Evolutionary conservation across 495 filamentous ascomycete genomes (phyloP).

Genomic region (Xylaria flabelliformis): DNA sequence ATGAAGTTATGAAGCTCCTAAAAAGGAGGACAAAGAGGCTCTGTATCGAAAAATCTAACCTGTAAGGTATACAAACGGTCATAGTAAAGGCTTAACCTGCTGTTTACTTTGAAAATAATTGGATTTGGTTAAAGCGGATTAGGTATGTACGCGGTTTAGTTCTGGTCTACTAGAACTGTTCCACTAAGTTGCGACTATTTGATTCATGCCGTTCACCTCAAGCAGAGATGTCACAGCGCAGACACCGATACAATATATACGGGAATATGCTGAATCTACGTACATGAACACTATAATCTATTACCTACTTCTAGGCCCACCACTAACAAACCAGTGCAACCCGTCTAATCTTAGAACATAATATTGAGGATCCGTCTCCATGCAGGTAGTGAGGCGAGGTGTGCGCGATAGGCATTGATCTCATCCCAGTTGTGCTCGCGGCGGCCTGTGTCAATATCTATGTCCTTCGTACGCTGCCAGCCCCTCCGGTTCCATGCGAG

Average conservation of each 20-base stretch:
- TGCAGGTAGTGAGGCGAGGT: slow-evolving; percentile 54
- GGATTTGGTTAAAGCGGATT: neutral
- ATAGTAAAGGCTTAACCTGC: neutral
- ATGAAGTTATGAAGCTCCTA: neutral
- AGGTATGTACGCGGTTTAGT: neutral
- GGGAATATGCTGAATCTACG: neutral
- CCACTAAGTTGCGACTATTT: neutral
- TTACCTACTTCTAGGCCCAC: neutral
- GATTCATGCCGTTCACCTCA: neutral
- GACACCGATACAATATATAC: neutral
- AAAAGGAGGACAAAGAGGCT: neutral
- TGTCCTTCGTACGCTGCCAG: slow-evolving; percentile 60
- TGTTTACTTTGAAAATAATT: neutral
- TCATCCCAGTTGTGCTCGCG: slow-evolving; percentile 63
- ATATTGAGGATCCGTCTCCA: slow-evolving; percentile 56
- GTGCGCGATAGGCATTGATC: slow-evolving; percentile 54
- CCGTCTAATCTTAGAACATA: slow-evolving; percentile 50
- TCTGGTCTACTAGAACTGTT: neutral
- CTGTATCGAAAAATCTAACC: too few species aligned
- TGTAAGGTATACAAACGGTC: neutral
- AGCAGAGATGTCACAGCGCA: neutral
- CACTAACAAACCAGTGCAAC: neutral
- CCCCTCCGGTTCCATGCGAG: slow-evolving; percentile 67
- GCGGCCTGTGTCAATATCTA: slow-evolving; percentile 69
- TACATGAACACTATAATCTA: slow-evolving; percentile 2